Conservation (phyloP, 2,329 filamentous ascomycete genomes). For the Endothia cerciana region DNA sequence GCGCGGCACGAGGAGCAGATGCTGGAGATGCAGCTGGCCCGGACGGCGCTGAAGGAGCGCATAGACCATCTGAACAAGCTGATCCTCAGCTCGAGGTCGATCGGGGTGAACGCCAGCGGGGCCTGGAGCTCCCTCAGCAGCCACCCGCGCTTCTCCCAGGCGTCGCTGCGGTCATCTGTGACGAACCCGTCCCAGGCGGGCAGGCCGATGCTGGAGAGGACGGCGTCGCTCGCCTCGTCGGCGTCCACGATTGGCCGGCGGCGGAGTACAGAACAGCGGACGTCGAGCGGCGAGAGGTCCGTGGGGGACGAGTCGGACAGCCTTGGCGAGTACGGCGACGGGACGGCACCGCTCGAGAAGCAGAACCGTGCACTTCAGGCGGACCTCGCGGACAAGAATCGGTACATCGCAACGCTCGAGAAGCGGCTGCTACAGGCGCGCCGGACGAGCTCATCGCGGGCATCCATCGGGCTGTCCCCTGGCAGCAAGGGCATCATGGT, state of each 20-base stretch:
- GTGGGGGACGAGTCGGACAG: slow-evolving; percentile 69
- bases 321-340: slow-evolving; percentile 82
- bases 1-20: slow-evolving; percentile 95
- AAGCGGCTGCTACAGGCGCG: slow-evolving; percentile 89
- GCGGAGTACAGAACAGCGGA: slow-evolving; percentile 49
- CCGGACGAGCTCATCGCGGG: slow-evolving; percentile 84
- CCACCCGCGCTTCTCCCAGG: slow-evolving; percentile 66
- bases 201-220: slow-evolving; percentile 61
- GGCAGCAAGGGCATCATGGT: slow-evolving; percentile 67
- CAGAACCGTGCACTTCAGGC: slow-evolving; percentile 91
- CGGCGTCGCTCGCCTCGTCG: slow-evolving; percentile 69
- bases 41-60: slow-evolving; percentile 93
- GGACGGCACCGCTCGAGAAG: slow-evolving; percentile 77
- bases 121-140: slow-evolving; percentile 70
- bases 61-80: slow-evolving; percentile 96
- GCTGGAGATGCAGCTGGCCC: slow-evolving; percentile 95
- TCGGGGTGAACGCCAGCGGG: slow-evolving; percentile 83
- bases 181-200: slow-evolving; percentile 64
- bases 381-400: slow-evolving; percentile 95
- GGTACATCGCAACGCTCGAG: slow-evolving; percentile 93
- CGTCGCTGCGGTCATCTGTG: slow-evolving; percentile 63
- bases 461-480: slow-evolving; percentile 72
- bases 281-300: slow-evolving; percentile 45
- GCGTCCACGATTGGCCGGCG: slow-evolving; percentile 62
- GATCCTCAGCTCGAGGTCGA: slow-evolving; percentile 93